phyloP scores from a whole-genome alignment of 768 basidiomycete genomes.

The Scleroderma bovista region DNA sequence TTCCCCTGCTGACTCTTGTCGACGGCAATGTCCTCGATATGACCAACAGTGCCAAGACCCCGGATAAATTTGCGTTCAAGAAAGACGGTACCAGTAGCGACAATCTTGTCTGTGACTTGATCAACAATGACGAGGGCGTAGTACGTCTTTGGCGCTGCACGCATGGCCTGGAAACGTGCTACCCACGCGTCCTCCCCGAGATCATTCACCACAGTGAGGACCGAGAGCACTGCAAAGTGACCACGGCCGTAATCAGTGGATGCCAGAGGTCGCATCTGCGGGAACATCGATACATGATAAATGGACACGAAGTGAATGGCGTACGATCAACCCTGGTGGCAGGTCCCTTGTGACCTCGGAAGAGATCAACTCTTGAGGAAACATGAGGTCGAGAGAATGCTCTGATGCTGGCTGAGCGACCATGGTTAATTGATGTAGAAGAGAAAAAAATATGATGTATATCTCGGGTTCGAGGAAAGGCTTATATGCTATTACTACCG shows the following conservation, averaged over 20 bases:
- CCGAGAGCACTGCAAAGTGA: slow-evolving; percentile 75
- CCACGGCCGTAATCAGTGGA: slow-evolving; percentile 77
- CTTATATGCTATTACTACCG: too few relatives aligned
- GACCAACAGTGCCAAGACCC: slow-evolving; percentile 80
- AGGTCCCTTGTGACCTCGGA: slow-evolving; percentile 52
- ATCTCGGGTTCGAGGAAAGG: too few relatives aligned
- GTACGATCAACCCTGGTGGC: slow-evolving; percentile 38
- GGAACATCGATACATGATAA: background rate
- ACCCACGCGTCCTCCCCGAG: slow-evolving; percentile 64
- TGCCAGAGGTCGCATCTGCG: slow-evolving; percentile 84
- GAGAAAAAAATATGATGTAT: slow-evolving; percentile 4
- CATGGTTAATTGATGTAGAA: slow-evolving; percentile 4
- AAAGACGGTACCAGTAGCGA: slow-evolving; percentile 79
- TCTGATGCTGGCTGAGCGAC: slow-evolving; percentile 42
- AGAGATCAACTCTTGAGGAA: slow-evolving; percentile 69
- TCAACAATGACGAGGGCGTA: slow-evolving; percentile 82
- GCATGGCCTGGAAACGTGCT: slow-evolving; percentile 59
- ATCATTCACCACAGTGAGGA: slow-evolving; percentile 66
- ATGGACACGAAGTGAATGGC: background rate
- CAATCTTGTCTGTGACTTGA: slow-evolving; percentile 68
- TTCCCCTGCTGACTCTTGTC: slow-evolving; percentile 84
- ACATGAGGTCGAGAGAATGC: slow-evolving; percentile 68
- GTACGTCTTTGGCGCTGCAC: slow-evolving; percentile 59
- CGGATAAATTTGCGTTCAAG: slow-evolving; percentile 94
- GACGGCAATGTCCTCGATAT: slow-evolving; percentile 98